Percentiles rank a stretch among this genome's conserved stretches.
These are phyloP conservation scores for Pleurostoma richardsiae DNA, from an alignment of 2,329 filamentous ascomycete species.

Conservation along the genomic window DNA sequence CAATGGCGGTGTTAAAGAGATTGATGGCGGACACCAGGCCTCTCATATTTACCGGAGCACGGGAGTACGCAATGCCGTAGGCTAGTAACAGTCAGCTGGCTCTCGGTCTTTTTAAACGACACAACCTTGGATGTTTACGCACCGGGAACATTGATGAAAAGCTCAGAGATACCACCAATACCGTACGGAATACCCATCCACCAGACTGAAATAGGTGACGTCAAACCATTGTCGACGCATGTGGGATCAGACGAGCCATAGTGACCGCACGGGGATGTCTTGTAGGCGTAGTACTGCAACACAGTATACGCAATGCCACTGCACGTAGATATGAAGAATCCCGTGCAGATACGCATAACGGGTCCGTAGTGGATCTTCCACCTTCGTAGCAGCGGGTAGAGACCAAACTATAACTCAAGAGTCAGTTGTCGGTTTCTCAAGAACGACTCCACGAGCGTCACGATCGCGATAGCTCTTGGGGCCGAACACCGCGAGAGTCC, in stretches of 20 bases:
- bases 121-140: too few relatives aligned
- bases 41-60: constrained; percentile 62
- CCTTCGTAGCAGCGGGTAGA: constrained; percentile 54
- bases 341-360: constrained; percentile 51
- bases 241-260: constrained; percentile 25
- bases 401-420: constrained; percentile 17
- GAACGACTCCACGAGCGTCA: too few relatives aligned
- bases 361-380: constrained; percentile 50
- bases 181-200: constrained; percentile 44
- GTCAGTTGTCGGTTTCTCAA: too few relatives aligned
- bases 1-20: constrained; percentile 50
- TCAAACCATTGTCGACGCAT: constrained; percentile 25
- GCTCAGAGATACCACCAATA: constrained; percentile 48
- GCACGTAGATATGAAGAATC: constrained; percentile 35
- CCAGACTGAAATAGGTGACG: constrained; percentile 43
- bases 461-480: too few relatives aligned
- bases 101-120: too few relatives aligned
- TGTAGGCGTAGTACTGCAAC: constrained; percentile 53
- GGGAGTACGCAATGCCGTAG: constrained; percentile 64
- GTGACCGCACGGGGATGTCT: constrained; percentile 46
- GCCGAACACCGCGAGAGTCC: too few relatives aligned
- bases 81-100: constrained; percentile 11
- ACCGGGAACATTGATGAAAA: constrained; percentile 55
- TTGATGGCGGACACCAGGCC: constrained; percentile 52
- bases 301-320: constrained; percentile 45